phyloP scores from a whole-genome alignment of 2,329 filamentous ascomycete genomes.

The Pyrenochaeta sp. region DNA sequence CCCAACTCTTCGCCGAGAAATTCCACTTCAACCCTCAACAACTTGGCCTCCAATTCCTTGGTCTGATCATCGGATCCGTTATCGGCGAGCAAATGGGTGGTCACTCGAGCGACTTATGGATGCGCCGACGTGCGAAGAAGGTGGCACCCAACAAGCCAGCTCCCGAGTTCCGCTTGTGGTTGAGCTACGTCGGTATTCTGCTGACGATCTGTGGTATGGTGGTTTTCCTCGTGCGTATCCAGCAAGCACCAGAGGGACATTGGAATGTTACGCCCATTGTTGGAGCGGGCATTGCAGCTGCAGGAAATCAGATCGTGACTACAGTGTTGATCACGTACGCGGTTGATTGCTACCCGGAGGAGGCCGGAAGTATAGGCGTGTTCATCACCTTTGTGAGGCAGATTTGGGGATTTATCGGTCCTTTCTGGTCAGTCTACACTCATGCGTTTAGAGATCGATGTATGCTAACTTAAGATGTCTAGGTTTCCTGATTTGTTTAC shows the following conservation, averaged over 20 bases:
- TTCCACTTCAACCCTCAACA: conserved; percentile 66
- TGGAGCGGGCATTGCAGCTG: conserved; percentile 59
- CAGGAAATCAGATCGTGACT: conserved; percentile 68
- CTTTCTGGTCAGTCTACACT: conserved; percentile 44
- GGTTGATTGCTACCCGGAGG: conserved; percentile 63
- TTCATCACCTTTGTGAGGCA: conserved; percentile 66
- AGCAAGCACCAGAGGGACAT: conserved; percentile 51
- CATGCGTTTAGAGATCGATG: no score
- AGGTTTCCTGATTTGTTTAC: conserved; percentile 50
- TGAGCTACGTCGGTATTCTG: conserved; percentile 61
- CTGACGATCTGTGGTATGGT: conserved; percentile 61
- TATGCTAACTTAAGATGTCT: not conserved
- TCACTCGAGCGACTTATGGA: conserved; percentile 62
- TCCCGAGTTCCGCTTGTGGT: conserved; percentile 65
- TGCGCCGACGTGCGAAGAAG: conserved; percentile 51
- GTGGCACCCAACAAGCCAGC: conserved; percentile 51
- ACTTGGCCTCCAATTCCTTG: conserved; percentile 65
- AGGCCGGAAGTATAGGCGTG: conserved; percentile 63
- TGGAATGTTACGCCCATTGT: conserved; percentile 67
- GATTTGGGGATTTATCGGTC: conserved; percentile 53
- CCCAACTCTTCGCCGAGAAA: conserved; percentile 63
- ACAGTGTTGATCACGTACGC: conserved; percentile 68
- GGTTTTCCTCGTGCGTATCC: conserved; percentile 61
- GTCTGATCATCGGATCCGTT: conserved; percentile 64
- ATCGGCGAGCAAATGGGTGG: conserved; percentile 67